Evolutionary conservation across 2,329 filamentous ascomycete species (phyloP).

Genomic region (Dothistroma pini): DNA sequence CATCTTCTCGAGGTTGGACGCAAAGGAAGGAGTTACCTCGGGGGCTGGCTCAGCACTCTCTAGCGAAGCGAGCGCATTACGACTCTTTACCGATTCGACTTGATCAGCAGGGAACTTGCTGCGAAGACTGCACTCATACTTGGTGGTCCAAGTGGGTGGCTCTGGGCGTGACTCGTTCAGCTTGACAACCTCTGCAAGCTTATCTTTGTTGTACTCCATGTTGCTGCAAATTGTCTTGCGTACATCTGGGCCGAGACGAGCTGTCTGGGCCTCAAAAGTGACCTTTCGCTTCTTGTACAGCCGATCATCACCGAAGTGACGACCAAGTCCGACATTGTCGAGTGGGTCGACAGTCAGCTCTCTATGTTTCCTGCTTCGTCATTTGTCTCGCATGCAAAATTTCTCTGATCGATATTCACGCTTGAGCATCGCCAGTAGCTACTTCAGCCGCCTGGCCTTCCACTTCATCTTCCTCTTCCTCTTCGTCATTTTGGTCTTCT

Average conservation of each 20-base stretch:
- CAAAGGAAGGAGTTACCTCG: neutral
- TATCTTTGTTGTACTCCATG: neutral
- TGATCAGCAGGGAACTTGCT: neutral
- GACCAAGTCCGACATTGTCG: neutral
- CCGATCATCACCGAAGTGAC: neutral
- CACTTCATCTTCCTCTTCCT: too few species aligned
- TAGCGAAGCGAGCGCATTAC: neutral
- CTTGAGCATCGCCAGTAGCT: neutral
- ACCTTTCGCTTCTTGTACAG: neutral
- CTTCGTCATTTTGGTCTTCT: too few species aligned
- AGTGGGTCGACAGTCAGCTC: neutral
- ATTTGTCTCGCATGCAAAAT: neutral
- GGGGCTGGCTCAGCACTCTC: neutral
- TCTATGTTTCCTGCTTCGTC: neutral
- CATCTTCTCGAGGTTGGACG: neutral
- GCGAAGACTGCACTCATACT: neutral
- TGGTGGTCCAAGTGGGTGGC: neutral
- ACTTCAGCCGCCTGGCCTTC: neutral
- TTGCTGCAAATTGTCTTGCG: neutral
- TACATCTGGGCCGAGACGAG: neutral
- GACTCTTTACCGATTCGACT: neutral
- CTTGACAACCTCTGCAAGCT: neutral
- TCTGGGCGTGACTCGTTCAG: neutral
- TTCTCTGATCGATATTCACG: neutral
- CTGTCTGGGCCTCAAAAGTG: neutral